These are phyloP conservation scores for Jaapia argillacea DNA, from an alignment of 768 basidiomycete species.

Conservation along the genomic window DNA sequence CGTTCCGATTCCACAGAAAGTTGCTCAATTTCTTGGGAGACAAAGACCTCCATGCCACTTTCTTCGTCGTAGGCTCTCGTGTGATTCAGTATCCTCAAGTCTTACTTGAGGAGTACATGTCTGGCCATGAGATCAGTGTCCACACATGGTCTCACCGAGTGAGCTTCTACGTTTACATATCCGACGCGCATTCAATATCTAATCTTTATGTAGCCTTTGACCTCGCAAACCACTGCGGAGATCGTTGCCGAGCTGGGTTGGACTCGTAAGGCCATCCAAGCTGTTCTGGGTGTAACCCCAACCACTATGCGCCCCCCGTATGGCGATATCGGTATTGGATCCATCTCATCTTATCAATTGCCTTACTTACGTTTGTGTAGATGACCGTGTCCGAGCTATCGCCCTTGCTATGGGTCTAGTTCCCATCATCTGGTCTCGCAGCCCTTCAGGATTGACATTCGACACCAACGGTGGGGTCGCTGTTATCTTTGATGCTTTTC, in stretches of 20 bases:
- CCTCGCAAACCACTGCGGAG: conserved; percentile 66
- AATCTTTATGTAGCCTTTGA: conserved; percentile 36
- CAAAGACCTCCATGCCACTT: conserved; percentile 66
- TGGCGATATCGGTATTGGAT: conserved; percentile 57
- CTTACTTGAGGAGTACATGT: conserved; percentile 73
- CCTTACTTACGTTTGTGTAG: conserved; percentile 21
- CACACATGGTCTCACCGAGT: conserved; percentile 89
- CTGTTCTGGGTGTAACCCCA: conserved; percentile 65
- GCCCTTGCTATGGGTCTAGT: conserved; percentile 83
- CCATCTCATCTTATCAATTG: conserved; percentile 2
- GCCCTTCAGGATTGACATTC: conserved; percentile 43
- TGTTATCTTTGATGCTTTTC: conserved; percentile 9
- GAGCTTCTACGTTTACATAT: conserved; percentile 10
- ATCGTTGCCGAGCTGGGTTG: conserved; percentile 92
- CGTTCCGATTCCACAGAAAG: conserved; percentile 26
- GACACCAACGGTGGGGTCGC: conserved; percentile 56
- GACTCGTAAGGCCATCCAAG: conserved; percentile 79
- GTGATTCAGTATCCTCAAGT: conserved; percentile 69
- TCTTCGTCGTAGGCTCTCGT: conserved; percentile 87
- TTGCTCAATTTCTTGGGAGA: conserved; percentile 63
- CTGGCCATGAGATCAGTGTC: conserved; percentile 71
- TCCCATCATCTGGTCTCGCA: conserved; percentile 84
- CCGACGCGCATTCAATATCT: conserved; percentile 17
- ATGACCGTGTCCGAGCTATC: conserved; percentile 91
- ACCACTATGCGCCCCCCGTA: conserved; percentile 74